Evolutionary conservation across 176 grass and related monocot species (phyloP), one percentile per base, ranked within the genome.

Genomic region (Dendrocalamus sinicus): DNA sequence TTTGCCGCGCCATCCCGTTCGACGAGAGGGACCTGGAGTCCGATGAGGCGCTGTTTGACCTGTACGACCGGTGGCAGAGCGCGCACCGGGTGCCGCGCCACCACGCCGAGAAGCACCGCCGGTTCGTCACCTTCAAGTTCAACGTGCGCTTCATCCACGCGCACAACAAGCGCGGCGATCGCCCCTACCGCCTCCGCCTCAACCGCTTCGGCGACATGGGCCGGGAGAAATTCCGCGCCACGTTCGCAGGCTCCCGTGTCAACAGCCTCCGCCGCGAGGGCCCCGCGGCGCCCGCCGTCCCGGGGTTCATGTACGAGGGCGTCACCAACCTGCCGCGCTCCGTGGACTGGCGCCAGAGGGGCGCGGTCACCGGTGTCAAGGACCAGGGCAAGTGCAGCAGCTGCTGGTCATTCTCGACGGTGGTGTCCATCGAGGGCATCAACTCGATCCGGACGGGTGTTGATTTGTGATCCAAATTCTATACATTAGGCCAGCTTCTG

Each of bases 171-270:
- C 89, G 85, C 82, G 85, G 61, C 40, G 81, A 86, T 69, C 75
- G 32, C 2, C 60, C 87, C 8, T 97, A 92, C 81, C 91, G 92
- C 68, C 94, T 97, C 20, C 48, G 67, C 30, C 89, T 97, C n/a
- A 97, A 97, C 89, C 92, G 82, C 20, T 97, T 94, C 86, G 94
- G 92, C 48, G 94, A 97, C 84, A 87, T 94, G 91, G 45, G 45
- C 22, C 84, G 9, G 7, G 85, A 94, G 44, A 88, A 97, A 79
- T 94, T 97, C 73, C 88, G 86, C 9, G 26, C 73, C 26, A 70
- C 79, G 19, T 92, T 94, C 63, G 92, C 90, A 9, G 78, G 86
- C 12, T 81, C 87, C 46, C 83, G 57, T 76, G 30, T 89, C 70
- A 78, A 76, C 23, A 82, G 92, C 46, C 79, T 88, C 62, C 83